Conservation (phyloP, 345 rosid genomes). For the Isatis tinctoria region DNA sequence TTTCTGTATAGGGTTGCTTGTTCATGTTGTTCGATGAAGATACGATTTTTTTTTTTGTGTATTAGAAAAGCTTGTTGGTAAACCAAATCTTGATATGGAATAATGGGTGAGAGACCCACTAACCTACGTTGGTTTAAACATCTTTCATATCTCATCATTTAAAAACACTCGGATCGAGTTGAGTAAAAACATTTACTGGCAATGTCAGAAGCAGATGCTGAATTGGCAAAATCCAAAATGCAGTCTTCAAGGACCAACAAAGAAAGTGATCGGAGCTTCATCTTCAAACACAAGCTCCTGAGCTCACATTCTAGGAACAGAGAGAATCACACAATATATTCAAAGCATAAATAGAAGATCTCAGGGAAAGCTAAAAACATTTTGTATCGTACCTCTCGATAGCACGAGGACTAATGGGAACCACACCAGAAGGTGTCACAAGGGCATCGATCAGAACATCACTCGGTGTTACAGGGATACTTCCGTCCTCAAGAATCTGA, state of each 20-base stretch:
- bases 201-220: conserved; percentile 1
- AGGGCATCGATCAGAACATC: conserved; percentile 76
- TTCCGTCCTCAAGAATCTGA: conserved; percentile 74
- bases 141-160: conserved; percentile 8
- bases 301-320: conserved; percentile 23
- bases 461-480: conserved; percentile 53
- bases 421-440: conserved; percentile 68
- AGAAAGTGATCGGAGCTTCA: background rate
- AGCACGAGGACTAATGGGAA: conserved; percentile 58
- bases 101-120: background rate
- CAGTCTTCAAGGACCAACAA: background rate
- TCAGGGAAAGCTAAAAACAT: conserved; percentile 5
- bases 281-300: conserved; percentile 14
- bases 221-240: background rate
- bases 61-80: background rate
- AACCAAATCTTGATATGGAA: background rate
- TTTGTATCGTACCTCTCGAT: conserved; percentile 43
- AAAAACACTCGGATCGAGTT: background rate
- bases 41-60: background rate
- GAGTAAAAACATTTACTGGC: background rate
- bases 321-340: conserved; percentile 4
- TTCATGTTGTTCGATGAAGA: background rate
- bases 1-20: background rate
- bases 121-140: background rate
- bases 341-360: background rate